Base-by-base conservation (phyloP, 306 rosid species). In the Hylodesmum podocarpum region DNA sequence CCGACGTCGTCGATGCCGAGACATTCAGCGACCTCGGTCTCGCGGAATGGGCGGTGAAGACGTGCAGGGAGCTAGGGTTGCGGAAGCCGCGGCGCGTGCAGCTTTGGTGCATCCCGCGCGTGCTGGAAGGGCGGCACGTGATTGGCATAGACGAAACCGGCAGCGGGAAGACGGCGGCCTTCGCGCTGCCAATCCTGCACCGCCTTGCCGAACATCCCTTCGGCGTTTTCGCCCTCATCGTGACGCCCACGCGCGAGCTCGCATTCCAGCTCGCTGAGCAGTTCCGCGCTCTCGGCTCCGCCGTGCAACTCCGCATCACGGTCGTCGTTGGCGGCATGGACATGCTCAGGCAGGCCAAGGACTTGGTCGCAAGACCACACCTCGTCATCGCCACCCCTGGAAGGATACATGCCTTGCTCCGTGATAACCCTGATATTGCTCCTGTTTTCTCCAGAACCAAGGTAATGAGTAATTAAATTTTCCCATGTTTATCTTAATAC, bases 281-380 rank as follows among this genome's bases (percentile, higher is more conserved):
- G 85, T 92, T 94, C 27, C 75, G 86, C 62, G 96, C 97, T 0
- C 78, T 94, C 3, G 98, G 96, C 7, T 89, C 97, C 10, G 82
- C 87, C 57, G 72, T 94, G 50, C 77, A 85, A 33, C 76, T 88
- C 68, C 87, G 97, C 25, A 86, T 90, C 64, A 40, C 89, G 0
- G 93, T 95, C 73, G 84, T 95, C 36, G 93, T 95, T 3, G 98
- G 98, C 7, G 96, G 98, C 6, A 89, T 86, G 93, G 92, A 95
- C 46, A 87, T 81, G 89, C 79, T 95, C 68, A 68, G 18, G 34
- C 98, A 95, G 78, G 39, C 89, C 2, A 82, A 86, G 80, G 82
- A 73, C 36, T 88, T 92, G 85, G 79, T 80, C 41, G 81, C 84
- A 0, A 81, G 97, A 65, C 98, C 97, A 0, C 97, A 92, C 25